A percentile compares a stretch with the other conserved stretches of the same genome.
These are phyloP conservation scores for Suhomyces atakaporum DNA, from an alignment of 1,139 yeast genomes.

Conservation along the genomic window DNA sequence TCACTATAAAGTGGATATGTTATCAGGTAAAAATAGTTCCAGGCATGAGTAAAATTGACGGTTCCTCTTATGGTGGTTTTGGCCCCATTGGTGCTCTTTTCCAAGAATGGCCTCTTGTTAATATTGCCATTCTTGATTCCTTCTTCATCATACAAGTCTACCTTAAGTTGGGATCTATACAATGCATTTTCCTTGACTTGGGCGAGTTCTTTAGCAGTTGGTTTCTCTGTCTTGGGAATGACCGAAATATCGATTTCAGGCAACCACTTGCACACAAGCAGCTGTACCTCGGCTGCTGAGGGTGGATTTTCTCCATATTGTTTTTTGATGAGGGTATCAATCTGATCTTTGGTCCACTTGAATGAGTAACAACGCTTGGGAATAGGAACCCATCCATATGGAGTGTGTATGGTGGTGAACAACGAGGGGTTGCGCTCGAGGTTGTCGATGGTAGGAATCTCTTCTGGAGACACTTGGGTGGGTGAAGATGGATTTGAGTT, in stretches of 20 bases:
- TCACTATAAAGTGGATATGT: slow-evolving; percentile 19
- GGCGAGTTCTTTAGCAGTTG: slow-evolving; percentile 20
- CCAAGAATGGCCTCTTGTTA: slow-evolving; percentile 5
- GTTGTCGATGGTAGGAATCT: slow-evolving; percentile 16
- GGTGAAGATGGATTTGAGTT: too few relatives aligned
- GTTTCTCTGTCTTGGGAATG: slow-evolving; percentile 25
- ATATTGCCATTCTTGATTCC: slow-evolving; percentile 2
- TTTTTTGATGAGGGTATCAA: slow-evolving; percentile 12
- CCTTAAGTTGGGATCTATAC: slow-evolving; percentile 27
- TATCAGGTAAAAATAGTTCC: slow-evolving; percentile 35
- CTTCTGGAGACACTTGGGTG: slow-evolving; percentile 1
- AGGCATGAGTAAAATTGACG: slow-evolving; percentile 34
- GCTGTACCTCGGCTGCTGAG: slow-evolving; percentile 5
- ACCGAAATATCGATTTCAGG: slow-evolving; percentile 13
- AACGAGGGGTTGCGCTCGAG: slow-evolving; percentile 18
- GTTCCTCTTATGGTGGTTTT: slow-evolving; percentile 10
- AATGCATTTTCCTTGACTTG: slow-evolving; percentile 23
- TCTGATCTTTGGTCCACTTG: slow-evolving; percentile 30
- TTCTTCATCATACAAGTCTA: slow-evolving; percentile 13
- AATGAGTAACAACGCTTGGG: slow-evolving; percentile 29
- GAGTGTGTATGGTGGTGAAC: slow-evolving; percentile 26
- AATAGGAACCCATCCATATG: slow-evolving; percentile 38
- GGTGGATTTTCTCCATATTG: slow-evolving; percentile 3
- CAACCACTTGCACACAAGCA: slow-evolving; percentile 25
- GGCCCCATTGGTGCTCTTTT: slow-evolving; percentile 6